These are phyloP conservation scores for Synchytrium microbalum DNA, from an alignment of 371 early-diverging fungal genomes.

Conservation along the genomic window DNA sequence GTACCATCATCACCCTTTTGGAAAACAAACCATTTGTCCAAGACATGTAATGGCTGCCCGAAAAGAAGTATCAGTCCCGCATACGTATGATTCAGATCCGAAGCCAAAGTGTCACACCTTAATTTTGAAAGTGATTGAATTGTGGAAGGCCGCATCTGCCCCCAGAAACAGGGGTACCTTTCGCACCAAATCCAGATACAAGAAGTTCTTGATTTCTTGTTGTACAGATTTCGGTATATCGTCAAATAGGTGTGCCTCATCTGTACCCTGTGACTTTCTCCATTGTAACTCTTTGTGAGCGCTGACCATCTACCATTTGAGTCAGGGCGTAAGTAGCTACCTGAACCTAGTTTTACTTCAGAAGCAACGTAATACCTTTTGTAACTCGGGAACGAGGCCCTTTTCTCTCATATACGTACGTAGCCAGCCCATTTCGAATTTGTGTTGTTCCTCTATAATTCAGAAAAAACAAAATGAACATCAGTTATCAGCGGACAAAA, in stretches of 20 bases:
- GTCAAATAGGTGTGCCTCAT: slow-evolving; percentile 26
- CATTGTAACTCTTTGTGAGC: slow-evolving; percentile 31
- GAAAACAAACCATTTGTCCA: slow-evolving; percentile 27
- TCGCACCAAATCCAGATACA: slow-evolving; percentile 27
- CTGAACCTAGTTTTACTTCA: slow-evolving; percentile 3
- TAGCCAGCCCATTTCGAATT: slow-evolving; percentile 25
- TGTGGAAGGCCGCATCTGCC: slow-evolving; percentile 22
- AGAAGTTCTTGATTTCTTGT: slow-evolving; percentile 30
- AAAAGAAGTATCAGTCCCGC: background rate
- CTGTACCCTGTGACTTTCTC: slow-evolving; percentile 26
- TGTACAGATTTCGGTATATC: slow-evolving; percentile 27
- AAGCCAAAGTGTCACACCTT: slow-evolving; percentile 10
- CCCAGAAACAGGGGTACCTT: slow-evolving; percentile 27
- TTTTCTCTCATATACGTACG: slow-evolving; percentile 28
- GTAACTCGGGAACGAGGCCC: slow-evolving; percentile 22
- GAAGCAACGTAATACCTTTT: slow-evolving; percentile 16
- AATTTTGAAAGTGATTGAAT: slow-evolving; percentile 22
- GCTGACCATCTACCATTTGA: slow-evolving; percentile 16
- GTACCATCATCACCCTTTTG: slow-evolving; percentile 30
- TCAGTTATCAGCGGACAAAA: background rate
- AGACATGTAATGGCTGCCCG: slow-evolving; percentile 20
- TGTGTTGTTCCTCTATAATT: slow-evolving; percentile 27
- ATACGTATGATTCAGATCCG: background rate
- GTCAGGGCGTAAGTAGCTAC: background rate
- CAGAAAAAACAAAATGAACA: background rate